These are phyloP conservation scores for Pseudevernia furfuracea DNA, from an alignment of 495 filamentous ascomycete species.

Conservation along the genomic window DNA sequence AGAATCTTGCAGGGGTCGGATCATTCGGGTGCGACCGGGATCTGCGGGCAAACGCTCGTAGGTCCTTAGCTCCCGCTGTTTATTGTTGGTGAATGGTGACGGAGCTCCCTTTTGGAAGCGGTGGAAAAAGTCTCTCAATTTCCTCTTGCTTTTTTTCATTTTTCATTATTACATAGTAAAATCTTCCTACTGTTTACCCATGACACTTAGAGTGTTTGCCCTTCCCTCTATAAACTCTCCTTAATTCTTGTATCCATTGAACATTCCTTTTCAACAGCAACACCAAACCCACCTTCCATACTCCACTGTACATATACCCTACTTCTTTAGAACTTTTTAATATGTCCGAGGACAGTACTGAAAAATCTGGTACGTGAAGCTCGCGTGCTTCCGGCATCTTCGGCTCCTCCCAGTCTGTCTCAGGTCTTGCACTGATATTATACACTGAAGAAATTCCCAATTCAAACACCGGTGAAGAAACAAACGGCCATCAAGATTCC, in stretches of 20 bases:
- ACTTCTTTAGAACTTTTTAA: neutral
- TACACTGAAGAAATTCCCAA: neutral
- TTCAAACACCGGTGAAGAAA: constrained; percentile 4
- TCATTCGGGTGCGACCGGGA: constrained; percentile 14
- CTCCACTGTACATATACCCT: constrained; percentile 3
- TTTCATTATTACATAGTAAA: neutral
- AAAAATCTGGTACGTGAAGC: constrained; percentile 8
- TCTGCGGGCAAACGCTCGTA: constrained; percentile 1
- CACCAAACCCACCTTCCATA: neutral
- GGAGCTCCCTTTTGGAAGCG: constrained; percentile 3
- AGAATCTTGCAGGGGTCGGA: neutral
- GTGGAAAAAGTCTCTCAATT: constrained; percentile 3
- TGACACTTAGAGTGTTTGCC: neutral
- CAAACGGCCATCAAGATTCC: neutral
- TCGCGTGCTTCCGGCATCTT: neutral
- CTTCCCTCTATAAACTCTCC: constrained; percentile 12
- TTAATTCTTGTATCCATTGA: constrained; percentile 2
- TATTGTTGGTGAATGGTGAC: constrained; percentile 4
- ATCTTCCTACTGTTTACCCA: neutral
- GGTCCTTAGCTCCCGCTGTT: constrained; percentile 4
- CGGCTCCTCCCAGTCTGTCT: too few species aligned
- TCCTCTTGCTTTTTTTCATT: neutral
- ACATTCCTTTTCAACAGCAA: neutral
- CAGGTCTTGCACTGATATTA: neutral
- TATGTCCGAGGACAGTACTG: constrained; percentile 14